These are phyloP conservation scores for Naganishia randhawae DNA, from an alignment of 768 basidiomycete species.

Conservation along the genomic window DNA sequence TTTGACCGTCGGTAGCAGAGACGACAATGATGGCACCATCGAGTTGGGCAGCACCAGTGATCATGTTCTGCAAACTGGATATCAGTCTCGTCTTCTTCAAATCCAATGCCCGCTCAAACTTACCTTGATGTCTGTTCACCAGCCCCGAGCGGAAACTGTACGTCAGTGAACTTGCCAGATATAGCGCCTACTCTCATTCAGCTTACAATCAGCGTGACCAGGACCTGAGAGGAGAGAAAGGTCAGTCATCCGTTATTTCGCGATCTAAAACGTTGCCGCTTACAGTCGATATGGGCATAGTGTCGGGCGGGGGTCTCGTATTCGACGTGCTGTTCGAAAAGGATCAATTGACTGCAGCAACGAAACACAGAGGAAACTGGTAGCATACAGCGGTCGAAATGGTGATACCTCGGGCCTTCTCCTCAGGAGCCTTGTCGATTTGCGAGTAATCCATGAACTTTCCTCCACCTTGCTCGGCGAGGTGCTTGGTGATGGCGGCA, in stretches of 20 bases:
- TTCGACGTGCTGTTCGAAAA: slow-evolving; percentile 69
- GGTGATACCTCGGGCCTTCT: slow-evolving; percentile 98
- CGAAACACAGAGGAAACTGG: not conserved
- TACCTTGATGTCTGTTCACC: slow-evolving; percentile 39
- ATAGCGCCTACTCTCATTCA: not conserved
- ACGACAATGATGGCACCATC: slow-evolving; percentile 68
- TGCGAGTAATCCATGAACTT: slow-evolving; percentile 91
- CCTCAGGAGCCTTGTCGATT: slow-evolving; percentile 99
- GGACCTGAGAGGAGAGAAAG: slow-evolving; percentile 18
- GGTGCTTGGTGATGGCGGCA: slow-evolving; percentile 69
- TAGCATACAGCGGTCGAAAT: slow-evolving; percentile 74
- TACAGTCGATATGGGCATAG: slow-evolving; percentile 95
- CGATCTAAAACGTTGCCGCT: slow-evolving; percentile 55
- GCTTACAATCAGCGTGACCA: slow-evolving; percentile 83
- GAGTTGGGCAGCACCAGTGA: slow-evolving; percentile 97
- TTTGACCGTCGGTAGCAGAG: slow-evolving; percentile 97
- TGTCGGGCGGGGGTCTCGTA: slow-evolving; percentile 87
- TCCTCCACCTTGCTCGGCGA: slow-evolving; percentile 67
- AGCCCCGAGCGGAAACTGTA: not conserved
- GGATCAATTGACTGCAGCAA: not conserved
- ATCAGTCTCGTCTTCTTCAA: not conserved
- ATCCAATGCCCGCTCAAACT: not conserved
- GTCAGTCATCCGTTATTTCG: not conserved
- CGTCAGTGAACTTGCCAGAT: slow-evolving; percentile 17
- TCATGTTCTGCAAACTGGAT: slow-evolving; percentile 78